Evolutionary conservation across 805 yeast genomes (phyloP).

Genomic region (Candida tallmaniae): DNA sequence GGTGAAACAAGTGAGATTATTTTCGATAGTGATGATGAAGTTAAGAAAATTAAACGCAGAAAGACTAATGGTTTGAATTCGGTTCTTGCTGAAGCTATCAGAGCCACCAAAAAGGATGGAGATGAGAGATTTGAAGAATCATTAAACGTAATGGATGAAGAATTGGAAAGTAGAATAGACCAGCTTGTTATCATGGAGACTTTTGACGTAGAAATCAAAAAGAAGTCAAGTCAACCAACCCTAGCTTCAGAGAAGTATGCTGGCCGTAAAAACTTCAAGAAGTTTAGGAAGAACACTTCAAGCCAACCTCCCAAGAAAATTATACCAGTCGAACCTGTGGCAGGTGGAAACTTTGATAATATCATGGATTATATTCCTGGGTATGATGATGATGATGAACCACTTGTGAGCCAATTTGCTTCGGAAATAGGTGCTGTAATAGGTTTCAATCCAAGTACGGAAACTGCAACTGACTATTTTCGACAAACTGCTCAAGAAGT

Average conservation of each 20-base stretch:
- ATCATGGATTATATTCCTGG: too few species aligned
- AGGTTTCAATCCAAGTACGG: constrained; percentile 4
- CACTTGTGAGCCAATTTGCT: not conserved
- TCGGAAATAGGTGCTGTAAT: not conserved
- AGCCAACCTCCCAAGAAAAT: not conserved
- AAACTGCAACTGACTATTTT: constrained; percentile 1
- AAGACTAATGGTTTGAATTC: not conserved
- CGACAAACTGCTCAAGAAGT: not conserved
- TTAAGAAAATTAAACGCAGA: not conserved
- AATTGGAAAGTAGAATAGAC: constrained; percentile 14
- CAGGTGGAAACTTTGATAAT: not conserved
- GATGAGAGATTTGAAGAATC: constrained; percentile 18
- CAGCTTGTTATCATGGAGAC: constrained; percentile 29
- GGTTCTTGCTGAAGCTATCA: constrained; percentile 25
- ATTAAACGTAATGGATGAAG: constrained; percentile 12
- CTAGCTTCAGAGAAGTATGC: not conserved
- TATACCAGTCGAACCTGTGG: not conserved
- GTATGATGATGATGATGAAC: not conserved
- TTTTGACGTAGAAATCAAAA: constrained; percentile 18
- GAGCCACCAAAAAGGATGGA: constrained; percentile 21
- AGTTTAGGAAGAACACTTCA: constrained; percentile 26
- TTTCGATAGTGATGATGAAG: constrained; percentile 1
- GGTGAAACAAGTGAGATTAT: constrained; percentile 1
- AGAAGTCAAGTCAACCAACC: not conserved
- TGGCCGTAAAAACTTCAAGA: constrained; percentile 26